Base-by-base conservation (phyloP, 139 green algal genomes). In the Chlamydomonas asymmetrica region DNA sequence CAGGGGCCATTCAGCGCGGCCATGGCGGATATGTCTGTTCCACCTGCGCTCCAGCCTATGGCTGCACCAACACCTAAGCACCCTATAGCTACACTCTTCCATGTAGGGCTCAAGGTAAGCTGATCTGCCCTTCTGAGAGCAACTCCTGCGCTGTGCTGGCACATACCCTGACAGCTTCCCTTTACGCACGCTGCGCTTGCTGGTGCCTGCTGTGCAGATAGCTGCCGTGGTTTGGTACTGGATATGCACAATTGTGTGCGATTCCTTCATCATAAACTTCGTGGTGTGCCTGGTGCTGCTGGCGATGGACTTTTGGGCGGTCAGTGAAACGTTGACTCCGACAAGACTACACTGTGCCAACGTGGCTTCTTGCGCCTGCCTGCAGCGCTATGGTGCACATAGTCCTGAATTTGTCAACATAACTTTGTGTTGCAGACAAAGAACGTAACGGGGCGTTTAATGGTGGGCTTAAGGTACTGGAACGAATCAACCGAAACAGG, bases 401-500 rank as follows among this genome's bases (percentile, higher is more conserved):
- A n/a, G n/a, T n/a, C n/a, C n/a, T n/a, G n/a, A n/a, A n/a, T n/a
- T n/a, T n/a, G n/a, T n/a, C n/a, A n/a, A n/a, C n/a, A n/a, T n/a
- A n/a, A n/a, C n/a, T n/a, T n/a, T n/a, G n/a, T n/a, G n/a, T n/a
- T 74, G 38, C 62, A 66, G 37, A 63, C 59, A 38, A 97, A 99
- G 78, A 99, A 99, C 59, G 88, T 99, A 0, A 95, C 91, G 23
- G 95, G 95, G 0, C 81, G 95, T 23, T 80, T 96, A 57, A 77
- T 99, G 67, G 95, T 98, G 38, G 95, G 95, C 6, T 82, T 99
- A 43, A 81, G 95, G 13, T 99, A 92, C 92, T 99, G 95, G 95
- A 98, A 98, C 66, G 95, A 99, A 74, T 90, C 93, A 7, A 93
- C 91, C 25, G 94, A 99, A 37, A 84, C 91, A n/a, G 95, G n/a